phyloP scores from a whole-genome alignment of 73 alveolate species.

The Stentor coeruleus region DNA sequence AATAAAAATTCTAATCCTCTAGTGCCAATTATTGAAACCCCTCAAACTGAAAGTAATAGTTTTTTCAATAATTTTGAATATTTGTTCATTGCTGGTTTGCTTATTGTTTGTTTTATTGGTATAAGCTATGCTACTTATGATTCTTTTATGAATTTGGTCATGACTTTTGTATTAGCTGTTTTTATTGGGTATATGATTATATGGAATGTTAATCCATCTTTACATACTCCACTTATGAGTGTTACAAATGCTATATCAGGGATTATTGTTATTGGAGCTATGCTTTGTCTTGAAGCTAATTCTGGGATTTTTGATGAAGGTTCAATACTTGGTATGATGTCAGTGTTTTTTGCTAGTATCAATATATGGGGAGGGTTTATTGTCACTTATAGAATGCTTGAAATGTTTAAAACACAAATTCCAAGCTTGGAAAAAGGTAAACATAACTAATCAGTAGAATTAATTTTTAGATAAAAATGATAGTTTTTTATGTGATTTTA shows the following conservation, averaged over 20 bases:
- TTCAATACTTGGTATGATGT: neutral
- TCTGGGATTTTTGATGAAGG: neutral
- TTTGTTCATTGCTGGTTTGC: neutral
- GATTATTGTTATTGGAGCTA: constrained; percentile 60
- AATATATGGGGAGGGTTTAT: constrained; percentile 55
- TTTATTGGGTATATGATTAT: constrained; percentile 34
- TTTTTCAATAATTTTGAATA: neutral
- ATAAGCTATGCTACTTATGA: neutral
- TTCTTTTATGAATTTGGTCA: constrained; percentile 12
- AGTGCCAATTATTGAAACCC: neutral
- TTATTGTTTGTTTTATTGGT: neutral
- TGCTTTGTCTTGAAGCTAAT: constrained; percentile 39
- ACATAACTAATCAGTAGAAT: no score
- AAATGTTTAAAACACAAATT: constrained; percentile 25
- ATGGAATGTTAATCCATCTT: constrained; percentile 59
- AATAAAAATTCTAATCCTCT: neutral
- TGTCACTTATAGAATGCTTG: constrained; percentile 47
- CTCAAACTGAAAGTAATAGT: neutral
- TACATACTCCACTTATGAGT: constrained; percentile 68
- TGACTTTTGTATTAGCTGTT: constrained; percentile 29
- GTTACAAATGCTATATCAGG: constrained; percentile 85
- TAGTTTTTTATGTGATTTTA: no score
- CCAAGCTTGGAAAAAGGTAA: no score
- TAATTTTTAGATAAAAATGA: no score
- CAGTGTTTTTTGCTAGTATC: constrained; percentile 36